Evolutionary conservation across 202 grass and related monocot species (phyloP).

Genomic region (Panicum virgatum): DNA sequence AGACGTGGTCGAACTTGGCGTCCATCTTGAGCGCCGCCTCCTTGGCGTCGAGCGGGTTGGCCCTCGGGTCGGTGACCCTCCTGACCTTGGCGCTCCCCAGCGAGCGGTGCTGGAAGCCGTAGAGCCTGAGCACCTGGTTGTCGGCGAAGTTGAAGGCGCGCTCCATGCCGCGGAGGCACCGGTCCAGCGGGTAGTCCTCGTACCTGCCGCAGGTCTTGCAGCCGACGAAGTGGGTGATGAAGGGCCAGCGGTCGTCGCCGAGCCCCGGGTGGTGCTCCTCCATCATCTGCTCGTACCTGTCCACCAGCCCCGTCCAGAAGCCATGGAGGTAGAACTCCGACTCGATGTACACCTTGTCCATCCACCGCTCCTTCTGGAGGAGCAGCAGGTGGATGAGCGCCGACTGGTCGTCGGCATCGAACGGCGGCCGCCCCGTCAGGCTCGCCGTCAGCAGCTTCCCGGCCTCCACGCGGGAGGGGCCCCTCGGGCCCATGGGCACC

Average conservation of each 20-base stretch:
- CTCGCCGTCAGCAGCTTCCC: slow-evolving; percentile 51
- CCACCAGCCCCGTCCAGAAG: slow-evolving; percentile 55
- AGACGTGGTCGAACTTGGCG: slow-evolving; percentile 29
- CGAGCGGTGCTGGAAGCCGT: slow-evolving; percentile 58
- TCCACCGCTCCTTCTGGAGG: slow-evolving; percentile 48
- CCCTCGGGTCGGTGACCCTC: slow-evolving; percentile 36
- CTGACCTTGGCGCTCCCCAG: slow-evolving; percentile 51
- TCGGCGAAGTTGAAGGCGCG: slow-evolving; percentile 79
- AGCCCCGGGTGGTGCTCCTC: slow-evolving; percentile 60
- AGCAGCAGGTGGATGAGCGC: slow-evolving; percentile 64
- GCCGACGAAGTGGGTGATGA: slow-evolving; percentile 69
- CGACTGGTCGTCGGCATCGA: slow-evolving; percentile 93
- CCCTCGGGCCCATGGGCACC: slow-evolving; percentile 55
- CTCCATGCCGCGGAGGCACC: slow-evolving; percentile 61
- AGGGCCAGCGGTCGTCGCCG: slow-evolving; percentile 70
- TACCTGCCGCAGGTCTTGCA: slow-evolving; percentile 66
- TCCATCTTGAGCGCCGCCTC: slow-evolving; percentile 49
- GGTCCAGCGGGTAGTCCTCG: slow-evolving; percentile 59
- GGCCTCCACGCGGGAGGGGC: slow-evolving; percentile 39
- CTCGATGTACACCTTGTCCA: slow-evolving; percentile 57
- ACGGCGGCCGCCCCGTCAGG: slow-evolving; percentile 54
- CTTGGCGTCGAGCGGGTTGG: slow-evolving; percentile 42
- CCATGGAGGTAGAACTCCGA: slow-evolving; percentile 65
- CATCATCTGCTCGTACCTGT: slow-evolving; percentile 74
- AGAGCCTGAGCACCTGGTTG: slow-evolving; percentile 68